phyloP scores from a whole-genome alignment of 2,329 filamentous ascomycete genomes.

The Myrmaecium sp. region DNA sequence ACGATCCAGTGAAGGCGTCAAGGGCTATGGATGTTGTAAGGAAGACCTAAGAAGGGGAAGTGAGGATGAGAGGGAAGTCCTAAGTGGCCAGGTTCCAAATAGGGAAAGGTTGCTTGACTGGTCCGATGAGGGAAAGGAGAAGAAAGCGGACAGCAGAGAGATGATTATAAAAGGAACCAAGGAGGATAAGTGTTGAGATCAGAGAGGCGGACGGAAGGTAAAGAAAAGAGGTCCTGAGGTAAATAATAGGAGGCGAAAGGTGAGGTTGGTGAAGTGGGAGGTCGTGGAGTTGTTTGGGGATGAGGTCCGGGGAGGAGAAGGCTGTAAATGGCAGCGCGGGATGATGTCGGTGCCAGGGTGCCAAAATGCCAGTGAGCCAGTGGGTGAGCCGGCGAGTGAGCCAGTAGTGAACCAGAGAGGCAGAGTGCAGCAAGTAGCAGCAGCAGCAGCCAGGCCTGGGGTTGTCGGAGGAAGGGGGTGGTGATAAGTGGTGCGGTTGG shows the following conservation, averaged over 20 bases:
- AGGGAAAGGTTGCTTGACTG: no score
- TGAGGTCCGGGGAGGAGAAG: slow-evolving; percentile 1
- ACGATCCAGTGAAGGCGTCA: slow-evolving; percentile 25
- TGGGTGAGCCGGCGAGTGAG: slow-evolving; percentile 1
- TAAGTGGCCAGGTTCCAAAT: neutral
- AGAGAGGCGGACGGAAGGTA: neutral
- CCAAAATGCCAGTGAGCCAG: no score
- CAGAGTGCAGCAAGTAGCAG: slow-evolving; percentile 2
- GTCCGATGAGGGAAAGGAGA: slow-evolving; percentile 2
- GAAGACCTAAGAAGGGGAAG: neutral
- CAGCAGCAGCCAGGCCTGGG: neutral
- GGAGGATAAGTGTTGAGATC: neutral
- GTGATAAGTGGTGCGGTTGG: slow-evolving; percentile 4
- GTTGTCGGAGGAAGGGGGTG: slow-evolving; percentile 3
- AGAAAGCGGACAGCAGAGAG: slow-evolving; percentile 3
- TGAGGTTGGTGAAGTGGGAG: neutral
- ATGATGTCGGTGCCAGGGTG: neutral
- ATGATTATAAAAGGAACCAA: no score
- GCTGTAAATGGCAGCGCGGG: neutral
- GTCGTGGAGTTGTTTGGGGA: slow-evolving; percentile 1
- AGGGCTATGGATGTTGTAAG: slow-evolving; percentile 12
- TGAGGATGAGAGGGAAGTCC: neutral
- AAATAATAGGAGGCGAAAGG: neutral
- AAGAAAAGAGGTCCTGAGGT: neutral
- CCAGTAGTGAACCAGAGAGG: slow-evolving; percentile 1